Evolutionary conservation across 257 asterid species (phyloP), one percentile per base, ranked within the genome.

Genomic region (Fraxinus quadrangulata): DNA sequence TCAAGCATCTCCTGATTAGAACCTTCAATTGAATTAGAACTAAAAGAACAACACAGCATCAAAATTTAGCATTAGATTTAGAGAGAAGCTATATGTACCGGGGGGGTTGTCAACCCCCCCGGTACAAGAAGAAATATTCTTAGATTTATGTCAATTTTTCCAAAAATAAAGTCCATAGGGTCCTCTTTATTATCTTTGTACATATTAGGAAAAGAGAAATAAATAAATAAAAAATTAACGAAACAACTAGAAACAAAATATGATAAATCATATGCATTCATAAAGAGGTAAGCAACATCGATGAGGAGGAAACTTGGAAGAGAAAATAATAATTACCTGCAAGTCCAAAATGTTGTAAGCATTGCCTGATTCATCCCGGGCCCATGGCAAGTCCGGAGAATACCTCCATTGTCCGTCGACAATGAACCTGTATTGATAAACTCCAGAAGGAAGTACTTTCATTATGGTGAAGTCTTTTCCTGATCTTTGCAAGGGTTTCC

Each of bases 391-490:
- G 81, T 94, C 98, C 24, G 96, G 94, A 73, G 96, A 85, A 83
- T 91, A 86, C 86, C 94, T 90, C 95, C 93, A 87, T 37, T 92
- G 94, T 56, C 98, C 99, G 84, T 96, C 99, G 61, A 96, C 97
- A 67, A 89, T 77, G 82, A 96, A 96, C 84, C 99, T 87, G 70
- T 92, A 96, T 70, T 90, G 97, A 81, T 92, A 96, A 82, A 96
- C 94, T 75, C 99, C 99, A 0, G 97, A 92, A 79, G 96, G 96
- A 75, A 96, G 97, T 71, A 96, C 97, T 85, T 92, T 96, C 97
- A 96, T 88, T 75, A 96, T 90, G 80, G 97, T 91, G 87, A 96
- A 94, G 88, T 96, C 99, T 88, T 94, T 96, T 69, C 99, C 99
- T 0, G 97, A 92, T 86, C 83, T 90, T 88, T 93, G 97, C 94